phyloP scores from a whole-genome alignment of 352 stramenopile species.

The Phytophthora palmivora region DNA sequence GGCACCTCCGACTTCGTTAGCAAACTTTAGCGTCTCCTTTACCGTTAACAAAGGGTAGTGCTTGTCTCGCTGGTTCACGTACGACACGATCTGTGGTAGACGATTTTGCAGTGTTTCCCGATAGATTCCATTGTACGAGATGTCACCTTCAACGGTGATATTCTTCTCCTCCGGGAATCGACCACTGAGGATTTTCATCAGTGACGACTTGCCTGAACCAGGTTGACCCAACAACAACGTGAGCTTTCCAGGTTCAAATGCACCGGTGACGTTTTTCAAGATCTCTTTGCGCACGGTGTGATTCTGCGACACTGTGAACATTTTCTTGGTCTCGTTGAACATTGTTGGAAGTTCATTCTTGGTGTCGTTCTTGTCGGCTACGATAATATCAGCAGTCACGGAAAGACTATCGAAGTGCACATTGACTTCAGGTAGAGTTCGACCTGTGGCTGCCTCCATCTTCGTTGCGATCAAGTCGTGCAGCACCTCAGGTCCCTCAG shows the following conservation, averaged over 20 bases:
- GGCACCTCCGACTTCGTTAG: constrained; percentile 16
- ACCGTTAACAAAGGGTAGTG: no score
- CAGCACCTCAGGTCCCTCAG: constrained; percentile 32
- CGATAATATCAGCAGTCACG: constrained; percentile 22
- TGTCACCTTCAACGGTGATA: constrained; percentile 21
- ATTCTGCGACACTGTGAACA: constrained; percentile 26
- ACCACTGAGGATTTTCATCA: constrained; percentile 25
- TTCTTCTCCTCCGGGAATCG: constrained; percentile 39
- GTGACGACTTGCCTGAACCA: no score
- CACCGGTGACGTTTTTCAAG: constrained; percentile 30
- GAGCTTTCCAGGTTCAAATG: constrained; percentile 21
- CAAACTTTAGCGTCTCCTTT: no score
- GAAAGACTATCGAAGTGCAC: constrained; percentile 36
- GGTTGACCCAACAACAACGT: constrained; percentile 26
- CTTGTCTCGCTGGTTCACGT: no score
- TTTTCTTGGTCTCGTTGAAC: constrained; percentile 31
- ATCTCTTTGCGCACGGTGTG: constrained; percentile 37
- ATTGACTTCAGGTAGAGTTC: constrained; percentile 35
- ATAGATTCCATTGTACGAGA: constrained; percentile 21
- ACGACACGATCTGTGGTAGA: constrained; percentile 27
- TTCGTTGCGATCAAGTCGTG: constrained; percentile 33
- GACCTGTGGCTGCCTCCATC: constrained; percentile 31
- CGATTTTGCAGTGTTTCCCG: constrained; percentile 7
- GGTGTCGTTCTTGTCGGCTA: constrained; percentile 26
- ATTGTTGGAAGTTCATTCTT: constrained; percentile 46